Base-by-base conservation (phyloP, 805 yeast genomes). In the Wickerhamomyces ciferrii region DNA sequence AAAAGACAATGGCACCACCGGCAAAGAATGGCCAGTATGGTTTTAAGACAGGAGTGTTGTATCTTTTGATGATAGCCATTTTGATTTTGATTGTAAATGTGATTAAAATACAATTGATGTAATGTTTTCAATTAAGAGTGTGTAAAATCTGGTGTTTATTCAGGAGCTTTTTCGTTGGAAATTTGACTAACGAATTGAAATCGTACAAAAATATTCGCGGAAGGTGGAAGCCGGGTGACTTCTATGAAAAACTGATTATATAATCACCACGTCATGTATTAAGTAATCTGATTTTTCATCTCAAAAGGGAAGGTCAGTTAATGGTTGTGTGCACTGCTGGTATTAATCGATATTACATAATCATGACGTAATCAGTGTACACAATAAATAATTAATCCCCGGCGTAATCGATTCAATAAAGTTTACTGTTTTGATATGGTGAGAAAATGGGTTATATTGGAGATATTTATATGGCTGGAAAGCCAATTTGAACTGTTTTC, bases 11-110 rank as follows among this genome's bases (percentile, higher is more conserved):
- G 57, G 72, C 84, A 75, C 92, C 90, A 65, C 94, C 95, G 63
- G 78, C 81, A 61, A 85, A 85, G 69, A 87, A 84, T 65, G 96
- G 96, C 96, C 96, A 88, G 78, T 78, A 81, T 66, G 81, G 79
- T 71, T 85, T 87, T 46, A 71, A 49, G 43, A 72, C 48, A 43
- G 76, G 76, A 39, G 75, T 69, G 39, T 72, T 63, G 58, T 65
- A 72, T 65, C 70, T 71, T 62, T 69, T 69, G 55, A 68, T 49
- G 58, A 66, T 60, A 40, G 61, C 60, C 63, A 57, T 59, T 17
- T 19, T 15, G 27, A 37, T 24, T 14, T 32, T 32, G 18, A 32
- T 32, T 8, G 6, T 6, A 13, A 10, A 13, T 10, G 35, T 15
- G 35, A 32, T 32, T n/a, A 13, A 7, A n/a, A 17, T n/a, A n/a